Conservation (phyloP, 1,139 yeast genomes). For the Yamadazyma dendronema region DNA sequence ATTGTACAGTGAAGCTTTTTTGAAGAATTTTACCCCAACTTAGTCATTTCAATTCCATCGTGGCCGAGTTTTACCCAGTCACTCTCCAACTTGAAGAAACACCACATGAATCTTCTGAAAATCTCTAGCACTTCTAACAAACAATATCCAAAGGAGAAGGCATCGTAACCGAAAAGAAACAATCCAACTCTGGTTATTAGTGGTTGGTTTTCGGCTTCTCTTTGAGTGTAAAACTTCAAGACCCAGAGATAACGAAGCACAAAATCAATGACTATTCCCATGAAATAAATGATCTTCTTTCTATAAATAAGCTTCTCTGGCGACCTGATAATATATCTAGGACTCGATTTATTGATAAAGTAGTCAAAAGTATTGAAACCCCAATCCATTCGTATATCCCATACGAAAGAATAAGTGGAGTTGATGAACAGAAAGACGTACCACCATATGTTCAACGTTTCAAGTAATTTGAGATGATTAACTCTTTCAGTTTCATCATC, state of each 20-base stretch:
- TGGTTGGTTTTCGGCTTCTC: conserved; percentile 21
- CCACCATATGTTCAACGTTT: conserved; percentile 42
- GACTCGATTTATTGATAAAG: conserved; percentile 15
- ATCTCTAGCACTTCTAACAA: conserved; percentile 71
- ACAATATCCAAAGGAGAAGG: conserved; percentile 60
- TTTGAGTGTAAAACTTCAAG: conserved; percentile 43
- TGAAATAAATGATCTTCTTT: conserved; percentile 36
- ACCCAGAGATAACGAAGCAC: conserved; percentile 75
- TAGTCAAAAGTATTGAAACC: conserved; percentile 55
- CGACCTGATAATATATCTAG: conserved; percentile 20
- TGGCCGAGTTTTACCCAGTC: conserved; percentile 52
- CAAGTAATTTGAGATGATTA: conserved; percentile 13
- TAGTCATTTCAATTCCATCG: conserved; percentile 19
- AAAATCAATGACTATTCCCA: conserved; percentile 60
- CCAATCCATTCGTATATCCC: conserved; percentile 96
- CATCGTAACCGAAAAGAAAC: conserved; percentile 42
- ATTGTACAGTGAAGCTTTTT: too few species aligned
- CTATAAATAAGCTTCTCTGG: conserved; percentile 21
- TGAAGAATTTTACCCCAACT: conserved; percentile 4
- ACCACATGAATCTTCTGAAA: conserved; percentile 85
- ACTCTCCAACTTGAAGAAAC: conserved; percentile 76
- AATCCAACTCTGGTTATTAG: conserved; percentile 21
- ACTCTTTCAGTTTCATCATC: conserved; percentile 12
- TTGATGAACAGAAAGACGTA: conserved; percentile 53
- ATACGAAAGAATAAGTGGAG: conserved; percentile 73